Conservation (phyloP, 2,329 filamentous ascomycete species). For the Paracorniculantispora psalliotae region DNA sequence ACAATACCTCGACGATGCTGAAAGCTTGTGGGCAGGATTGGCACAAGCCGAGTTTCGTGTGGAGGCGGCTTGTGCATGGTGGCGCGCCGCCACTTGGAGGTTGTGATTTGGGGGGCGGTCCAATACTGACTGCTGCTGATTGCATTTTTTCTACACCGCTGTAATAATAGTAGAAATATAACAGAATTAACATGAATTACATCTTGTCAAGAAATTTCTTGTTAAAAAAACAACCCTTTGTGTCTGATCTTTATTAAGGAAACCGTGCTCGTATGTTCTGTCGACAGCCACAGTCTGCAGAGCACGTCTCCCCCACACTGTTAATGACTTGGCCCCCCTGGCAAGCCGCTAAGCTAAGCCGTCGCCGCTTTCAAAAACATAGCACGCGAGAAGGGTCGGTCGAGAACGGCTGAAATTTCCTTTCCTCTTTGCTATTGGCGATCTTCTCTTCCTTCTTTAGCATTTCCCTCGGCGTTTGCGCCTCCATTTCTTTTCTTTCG, state of each 20-base stretch:
- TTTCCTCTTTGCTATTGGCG: constrained; percentile 10
- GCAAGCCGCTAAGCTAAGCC: constrained; percentile 9
- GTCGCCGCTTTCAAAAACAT: constrained; percentile 5
- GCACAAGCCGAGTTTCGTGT: neutral
- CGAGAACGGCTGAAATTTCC: constrained; percentile 12
- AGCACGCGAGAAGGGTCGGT: neutral
- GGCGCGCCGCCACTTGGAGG: constrained; percentile 1
- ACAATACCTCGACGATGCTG: neutral
- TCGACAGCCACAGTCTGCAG: neutral
- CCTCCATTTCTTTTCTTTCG: neutral
- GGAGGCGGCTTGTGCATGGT: constrained; percentile 3
- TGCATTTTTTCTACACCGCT: too few species aligned
- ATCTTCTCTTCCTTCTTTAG: neutral
- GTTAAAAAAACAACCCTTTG: too few species aligned
- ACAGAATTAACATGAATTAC: too few species aligned
- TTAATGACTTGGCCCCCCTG: neutral
- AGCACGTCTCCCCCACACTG: constrained; percentile 2
- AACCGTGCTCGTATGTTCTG: neutral
- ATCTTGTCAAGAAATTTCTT: too few species aligned
- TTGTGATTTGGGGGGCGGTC: neutral
- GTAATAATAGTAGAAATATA: too few species aligned
- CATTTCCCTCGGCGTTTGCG: too few species aligned
- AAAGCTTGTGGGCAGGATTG: neutral
- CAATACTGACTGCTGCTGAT: too few species aligned
- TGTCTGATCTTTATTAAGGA: too few species aligned